Evolutionary conservation across 352 stramenopile genomes (phyloP), one percentile per base, ranked within the genome.

Genomic region (Peronospora belbahrii): DNA sequence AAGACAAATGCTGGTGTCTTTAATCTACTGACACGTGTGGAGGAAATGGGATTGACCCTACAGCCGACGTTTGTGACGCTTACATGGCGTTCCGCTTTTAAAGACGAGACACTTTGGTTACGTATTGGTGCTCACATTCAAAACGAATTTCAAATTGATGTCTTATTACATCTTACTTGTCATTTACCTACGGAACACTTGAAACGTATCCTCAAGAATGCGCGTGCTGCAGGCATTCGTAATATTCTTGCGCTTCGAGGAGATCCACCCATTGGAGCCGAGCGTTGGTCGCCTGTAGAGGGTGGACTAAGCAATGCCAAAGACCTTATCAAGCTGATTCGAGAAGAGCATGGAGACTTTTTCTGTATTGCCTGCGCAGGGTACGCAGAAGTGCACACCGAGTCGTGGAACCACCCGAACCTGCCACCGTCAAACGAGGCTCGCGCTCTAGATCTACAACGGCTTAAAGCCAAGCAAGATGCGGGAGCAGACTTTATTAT

Each of bases 161-260:
- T 91, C 38, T 52, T 91, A 54, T 65, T 91, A 38, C 79, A 91
- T 38, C 59, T 91, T 6, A 91, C 79, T 44, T 91, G 76, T 42
- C 79, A 91, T 42, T 53, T 91, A 51, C 73, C 76, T 20, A 67
- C 62, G 19, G 76, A 87, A 8, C 28, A 83, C 37, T 60, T 88
- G 50, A 77, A 77, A 52, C 43, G 66, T 13, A 74, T 91, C 35
- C 59, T 91, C 15, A 58, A 70, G 43, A 80, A 82, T 42, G 79
- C 77, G 9, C 76, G 74, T 14, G 74, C 72, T 20, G 75, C 74
- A 1, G 79, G 95, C 14, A 98, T 99, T 66, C 80, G 81, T 38
- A 99, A 99, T 75, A 98, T 99, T 62, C 71, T 99, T 18, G 97
- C 96, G 14, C 67, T 99, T 40, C 88, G 97, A 32, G 97, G 97